These are phyloP conservation scores for Boletus reticuloceps DNA, from an alignment of 768 basidiomycete genomes.

Conservation along the genomic window DNA sequence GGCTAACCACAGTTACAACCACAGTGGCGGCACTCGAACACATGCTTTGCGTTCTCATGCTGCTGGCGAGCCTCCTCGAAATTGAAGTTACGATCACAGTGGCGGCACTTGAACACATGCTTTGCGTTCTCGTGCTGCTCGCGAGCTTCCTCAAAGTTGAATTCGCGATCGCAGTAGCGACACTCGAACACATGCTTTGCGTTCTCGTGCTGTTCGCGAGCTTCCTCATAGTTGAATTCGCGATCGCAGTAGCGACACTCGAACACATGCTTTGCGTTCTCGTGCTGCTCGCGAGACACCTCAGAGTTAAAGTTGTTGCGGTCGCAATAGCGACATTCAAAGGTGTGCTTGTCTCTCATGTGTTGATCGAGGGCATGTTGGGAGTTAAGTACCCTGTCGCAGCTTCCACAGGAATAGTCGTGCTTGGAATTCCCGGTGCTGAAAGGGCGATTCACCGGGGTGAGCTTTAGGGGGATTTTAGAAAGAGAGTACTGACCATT, in stretches of 20 bases:
- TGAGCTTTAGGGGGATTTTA: neutral
- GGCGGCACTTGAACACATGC: slow-evolving; percentile 1
- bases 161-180: neutral
- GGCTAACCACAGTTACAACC: too few relatives aligned
- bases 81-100: neutral
- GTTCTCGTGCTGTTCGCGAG: too few relatives aligned
- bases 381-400: slow-evolving; percentile 3
- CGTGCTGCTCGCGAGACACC: neutral
- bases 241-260: too few relatives aligned
- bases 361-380: slow-evolving; percentile 18
- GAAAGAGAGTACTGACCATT: slow-evolving; percentile 13
- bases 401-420: neutral
- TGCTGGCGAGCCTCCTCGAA: neutral
- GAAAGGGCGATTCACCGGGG: too few relatives aligned
- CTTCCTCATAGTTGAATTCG: neutral
- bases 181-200: neutral
- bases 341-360: slow-evolving; percentile 5
- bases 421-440: slow-evolving; percentile 21
- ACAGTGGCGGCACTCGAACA: neutral
- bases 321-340: slow-evolving; percentile 18
- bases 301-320: neutral
- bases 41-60: slow-evolving; percentile 12
- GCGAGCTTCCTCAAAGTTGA: neutral
- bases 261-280: neutral
- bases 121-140: slow-evolving; percentile 9